Conservation (phyloP, 495 filamentous ascomycete genomes). For the Lasiosphaeris hirsuta region DNA sequence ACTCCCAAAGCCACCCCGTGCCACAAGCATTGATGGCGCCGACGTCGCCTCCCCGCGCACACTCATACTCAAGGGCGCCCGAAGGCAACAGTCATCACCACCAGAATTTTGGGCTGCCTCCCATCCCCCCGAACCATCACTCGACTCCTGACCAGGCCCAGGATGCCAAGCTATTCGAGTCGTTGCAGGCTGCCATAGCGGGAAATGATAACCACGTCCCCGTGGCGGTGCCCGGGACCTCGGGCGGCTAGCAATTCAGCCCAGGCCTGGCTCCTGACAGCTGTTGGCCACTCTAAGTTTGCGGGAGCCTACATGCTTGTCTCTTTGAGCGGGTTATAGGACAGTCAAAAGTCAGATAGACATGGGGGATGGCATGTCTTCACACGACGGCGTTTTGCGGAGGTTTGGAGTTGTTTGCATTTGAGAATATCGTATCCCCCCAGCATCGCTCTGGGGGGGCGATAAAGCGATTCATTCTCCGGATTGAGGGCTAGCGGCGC, state of each 20-base stretch:
- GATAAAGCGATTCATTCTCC: too few species aligned
- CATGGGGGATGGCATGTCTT: too few species aligned
- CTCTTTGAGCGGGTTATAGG: too few species aligned
- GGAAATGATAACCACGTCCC: constrained; percentile 1
- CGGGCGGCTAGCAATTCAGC: neutral
- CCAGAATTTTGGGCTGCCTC: constrained; percentile 6
- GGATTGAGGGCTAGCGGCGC: too few species aligned
- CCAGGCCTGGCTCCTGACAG: too few species aligned
- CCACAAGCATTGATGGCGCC: constrained; percentile 6
- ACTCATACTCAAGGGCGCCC: neutral
- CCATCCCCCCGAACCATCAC: constrained; percentile 13
- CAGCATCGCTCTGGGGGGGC: too few species aligned
- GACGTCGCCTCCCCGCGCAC: constrained; percentile 6
- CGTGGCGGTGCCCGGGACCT: neutral
- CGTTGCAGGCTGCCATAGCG: constrained; percentile 23
- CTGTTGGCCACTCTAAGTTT: too few species aligned
- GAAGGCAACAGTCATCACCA: constrained; percentile 7
- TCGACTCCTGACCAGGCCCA: constrained; percentile 20
- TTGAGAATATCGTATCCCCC: too few species aligned
- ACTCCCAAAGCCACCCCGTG: constrained; percentile 4
- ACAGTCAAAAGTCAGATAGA: too few species aligned
- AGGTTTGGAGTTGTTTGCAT: too few species aligned
- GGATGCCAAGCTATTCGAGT: constrained; percentile 23
- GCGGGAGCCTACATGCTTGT: too few species aligned
- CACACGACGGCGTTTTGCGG: too few species aligned